Conservation (phyloP, 1,284 basidiomycete species). For the Amylostereum areolatum region DNA sequence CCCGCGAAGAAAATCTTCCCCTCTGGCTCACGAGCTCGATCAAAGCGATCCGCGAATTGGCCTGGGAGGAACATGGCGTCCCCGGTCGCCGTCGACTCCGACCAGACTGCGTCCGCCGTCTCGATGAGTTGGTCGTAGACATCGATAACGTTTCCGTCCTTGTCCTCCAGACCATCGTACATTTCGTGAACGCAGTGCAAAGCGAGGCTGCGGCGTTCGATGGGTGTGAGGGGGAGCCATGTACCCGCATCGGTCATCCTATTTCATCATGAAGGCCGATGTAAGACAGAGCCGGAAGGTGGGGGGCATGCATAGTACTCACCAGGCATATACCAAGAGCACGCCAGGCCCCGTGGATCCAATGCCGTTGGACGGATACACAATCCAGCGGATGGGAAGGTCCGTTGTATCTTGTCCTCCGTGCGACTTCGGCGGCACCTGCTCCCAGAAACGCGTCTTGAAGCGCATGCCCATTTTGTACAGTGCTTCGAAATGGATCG, state of each 20-base stretch:
- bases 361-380: slow-evolving; percentile 32
- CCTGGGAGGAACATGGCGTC: slow-evolving; percentile 22
- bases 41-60: slow-evolving; percentile 16
- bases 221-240: slow-evolving; percentile 11
- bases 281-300: background rate
- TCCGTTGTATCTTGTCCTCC: slow-evolving; percentile 32
- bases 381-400: slow-evolving; percentile 27
- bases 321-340: slow-evolving; percentile 18
- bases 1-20: slow-evolving; percentile 19
- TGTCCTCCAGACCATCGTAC: slow-evolving; percentile 9
- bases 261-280: background rate
- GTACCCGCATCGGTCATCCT: slow-evolving; percentile 13
- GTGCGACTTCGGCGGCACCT: slow-evolving; percentile 10
- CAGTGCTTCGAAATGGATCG: slow-evolving; percentile 23
- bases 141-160: slow-evolving; percentile 10
- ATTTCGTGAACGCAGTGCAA: slow-evolving; percentile 11
- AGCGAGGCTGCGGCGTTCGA: slow-evolving; percentile 12
- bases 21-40: slow-evolving; percentile 14
- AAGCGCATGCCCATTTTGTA: slow-evolving; percentile 32
- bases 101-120: slow-evolving; percentile 17
- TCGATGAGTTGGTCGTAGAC: slow-evolving; percentile 14
- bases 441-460: slow-evolving; percentile 30
- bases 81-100: slow-evolving; percentile 15
- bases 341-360: slow-evolving; percentile 19
- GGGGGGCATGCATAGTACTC: background rate